Base-by-base conservation (phyloP, 2,329 filamentous ascomycete species). In the Trichoderma harzianum region DNA sequence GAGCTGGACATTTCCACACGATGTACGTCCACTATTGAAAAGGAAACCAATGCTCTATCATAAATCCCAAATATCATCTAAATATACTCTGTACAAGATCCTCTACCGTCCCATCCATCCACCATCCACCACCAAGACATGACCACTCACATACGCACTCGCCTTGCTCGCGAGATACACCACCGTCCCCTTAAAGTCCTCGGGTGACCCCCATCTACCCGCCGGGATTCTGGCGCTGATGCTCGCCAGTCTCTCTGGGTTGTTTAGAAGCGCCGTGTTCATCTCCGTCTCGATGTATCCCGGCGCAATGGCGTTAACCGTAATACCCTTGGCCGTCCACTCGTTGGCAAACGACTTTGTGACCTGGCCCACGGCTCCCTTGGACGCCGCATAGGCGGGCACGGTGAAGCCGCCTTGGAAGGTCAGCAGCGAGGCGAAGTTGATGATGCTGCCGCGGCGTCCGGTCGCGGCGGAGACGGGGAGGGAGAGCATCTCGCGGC, bases 201-300 rank as follows among this genome's bases (percentile, higher is more conserved):
- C 93, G 0, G 94, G 92, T 12, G 80, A 86, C 0, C 93, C 94
- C 94, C 94, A 97, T 76, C 93, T 84, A 0, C 92, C 94, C 0
- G 93, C 93, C 0, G 94, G 94, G 77, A 97, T 97, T 71, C 94
- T 85, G 39, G 89, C 90, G 78, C 92, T 87, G 76, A 97, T 97
- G 77, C 91, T 91, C 74, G 86, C 88, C 73, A 92, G 86, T 43
- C 94, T 84, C 75, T 87, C 88, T 77, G 87, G 81, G 80, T 97
- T 90, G 65, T 90, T 88, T 57, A 97, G 88, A 78, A 98, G 82
- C 3, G 94, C 94, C 75, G 86, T 87, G 80, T 97, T 98, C 95
- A 97, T 97, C 73, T 97, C 94, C n/a, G 94, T 97, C 64, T 89
- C 92, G 76, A 97, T 93, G 81, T 97, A 97, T 0, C 94, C 94